Conservation (phyloP, 371 early-diverging fungal species). For the Umbelopsis sp. region DNA sequence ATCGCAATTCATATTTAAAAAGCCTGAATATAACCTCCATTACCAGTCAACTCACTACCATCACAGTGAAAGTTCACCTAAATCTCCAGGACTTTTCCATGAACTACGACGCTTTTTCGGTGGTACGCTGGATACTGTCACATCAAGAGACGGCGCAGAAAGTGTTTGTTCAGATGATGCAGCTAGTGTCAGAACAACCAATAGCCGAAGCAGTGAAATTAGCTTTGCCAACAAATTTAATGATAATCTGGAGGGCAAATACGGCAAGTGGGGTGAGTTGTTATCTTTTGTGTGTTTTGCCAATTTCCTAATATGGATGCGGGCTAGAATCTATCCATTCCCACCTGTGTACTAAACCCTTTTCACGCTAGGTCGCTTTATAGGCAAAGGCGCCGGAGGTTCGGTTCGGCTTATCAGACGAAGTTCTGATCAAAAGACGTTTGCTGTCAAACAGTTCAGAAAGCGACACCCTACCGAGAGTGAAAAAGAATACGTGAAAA, state of each 20-base stretch:
- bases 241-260: slow-evolving; percentile 38
- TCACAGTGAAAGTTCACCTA: slow-evolving; percentile 23
- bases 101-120: slow-evolving; percentile 13
- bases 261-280: slow-evolving; percentile 50
- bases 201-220: slow-evolving; percentile 5
- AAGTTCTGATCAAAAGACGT: slow-evolving; percentile 56
- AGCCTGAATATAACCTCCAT: slow-evolving; percentile 39
- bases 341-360: neutral
- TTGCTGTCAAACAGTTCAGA: slow-evolving; percentile 85
- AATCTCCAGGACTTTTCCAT: slow-evolving; percentile 19
- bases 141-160: slow-evolving; percentile 11
- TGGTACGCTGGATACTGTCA: neutral
- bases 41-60: slow-evolving; percentile 47
- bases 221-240: slow-evolving; percentile 40
- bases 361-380: slow-evolving; percentile 51
- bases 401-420: slow-evolving; percentile 66
- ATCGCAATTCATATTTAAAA: slow-evolving; percentile 43
- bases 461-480: slow-evolving; percentile 66
- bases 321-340: slow-evolving; percentile 4
- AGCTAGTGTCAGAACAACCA: slow-evolving; percentile 7
- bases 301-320: slow-evolving; percentile 8
- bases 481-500: slow-evolving; percentile 82
- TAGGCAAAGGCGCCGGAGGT: slow-evolving; percentile 78
- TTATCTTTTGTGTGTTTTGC: slow-evolving; percentile 4
- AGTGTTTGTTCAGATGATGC: slow-evolving; percentile 18